Evolutionary conservation across 441 rosid species (phyloP).

Genomic region (Dalechampia spathulata): DNA sequence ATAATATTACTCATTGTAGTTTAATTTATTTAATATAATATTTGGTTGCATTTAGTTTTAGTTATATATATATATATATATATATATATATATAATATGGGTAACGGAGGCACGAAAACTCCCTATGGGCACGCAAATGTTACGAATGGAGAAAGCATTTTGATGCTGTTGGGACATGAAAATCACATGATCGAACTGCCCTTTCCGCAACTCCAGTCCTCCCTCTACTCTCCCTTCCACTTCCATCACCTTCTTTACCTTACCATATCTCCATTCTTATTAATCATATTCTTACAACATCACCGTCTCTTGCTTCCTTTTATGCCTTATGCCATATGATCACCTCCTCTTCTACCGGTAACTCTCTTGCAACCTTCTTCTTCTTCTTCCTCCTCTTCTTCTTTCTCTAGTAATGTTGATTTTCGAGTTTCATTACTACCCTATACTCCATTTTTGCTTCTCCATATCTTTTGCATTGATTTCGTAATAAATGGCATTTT

Average conservation of each 20-base stretch:
- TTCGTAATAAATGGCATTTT: not conserved
- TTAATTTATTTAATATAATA: too few relatives aligned
- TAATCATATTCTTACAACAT: not conserved
- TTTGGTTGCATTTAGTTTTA: too few relatives aligned
- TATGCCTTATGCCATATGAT: not conserved
- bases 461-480: not conserved
- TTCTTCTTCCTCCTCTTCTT: not conserved
- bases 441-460: not conserved
- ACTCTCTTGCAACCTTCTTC: not conserved
- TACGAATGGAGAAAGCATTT: not conserved
- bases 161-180: slow-evolving; percentile 40
- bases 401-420: not conserved
- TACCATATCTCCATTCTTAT: too few relatives aligned
- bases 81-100: too few relatives aligned
- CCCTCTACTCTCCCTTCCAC: too few relatives aligned
- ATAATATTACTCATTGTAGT: too few relatives aligned
- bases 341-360: slow-evolving; percentile 14
- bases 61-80: too few relatives aligned
- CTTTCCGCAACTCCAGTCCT: slow-evolving; percentile 6
- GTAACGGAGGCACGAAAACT: not conserved
- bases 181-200: slow-evolving; percentile 41
- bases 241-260: too few relatives aligned
- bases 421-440: not conserved
- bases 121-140: slow-evolving; percentile 17
- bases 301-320: not conserved